phyloP scores from a whole-genome alignment of 1,139 yeast genomes.

The Yamadazyma trypodendri region DNA sequence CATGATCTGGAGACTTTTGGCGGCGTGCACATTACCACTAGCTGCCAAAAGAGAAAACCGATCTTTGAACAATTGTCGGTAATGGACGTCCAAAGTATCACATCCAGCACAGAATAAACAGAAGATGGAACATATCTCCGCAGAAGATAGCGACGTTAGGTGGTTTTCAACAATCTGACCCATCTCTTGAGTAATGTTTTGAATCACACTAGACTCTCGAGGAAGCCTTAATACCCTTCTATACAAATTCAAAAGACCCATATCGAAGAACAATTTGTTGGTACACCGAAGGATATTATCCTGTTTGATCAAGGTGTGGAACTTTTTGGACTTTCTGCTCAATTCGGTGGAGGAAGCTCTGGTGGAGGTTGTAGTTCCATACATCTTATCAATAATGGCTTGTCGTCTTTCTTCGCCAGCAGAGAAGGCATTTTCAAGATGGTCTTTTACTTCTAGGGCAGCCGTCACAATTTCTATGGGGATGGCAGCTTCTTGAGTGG shows the following conservation, averaged over 20 bases:
- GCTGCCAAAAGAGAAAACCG: conserved; percentile 39
- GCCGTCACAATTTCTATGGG: conserved; percentile 37
- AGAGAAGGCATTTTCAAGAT: conserved; percentile 29
- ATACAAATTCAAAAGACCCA: conserved; percentile 58
- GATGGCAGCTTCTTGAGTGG: conserved; percentile 12
- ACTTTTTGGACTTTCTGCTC: conserved; percentile 8
- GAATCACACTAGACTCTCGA: conserved; percentile 43
- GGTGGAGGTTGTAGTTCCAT: conserved; percentile 2
- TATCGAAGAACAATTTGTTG: conserved; percentile 52
- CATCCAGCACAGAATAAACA: conserved; percentile 61
- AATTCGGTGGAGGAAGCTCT: conserved; percentile 1
- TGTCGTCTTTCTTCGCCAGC: conserved; percentile 36
- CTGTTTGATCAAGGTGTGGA: conserved; percentile 24
- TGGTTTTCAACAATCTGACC: conserved; percentile 30
- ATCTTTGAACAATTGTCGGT: conserved; percentile 33
- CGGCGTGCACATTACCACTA: conserved; percentile 52
- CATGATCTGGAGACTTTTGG: conserved; percentile 49
- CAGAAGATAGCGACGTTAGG: conserved; percentile 48
- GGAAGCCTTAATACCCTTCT: conserved; percentile 54
- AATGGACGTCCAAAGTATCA: conserved; percentile 42
- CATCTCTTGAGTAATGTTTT: conserved; percentile 46
- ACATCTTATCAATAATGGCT: conserved; percentile 28
- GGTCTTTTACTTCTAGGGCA: conserved; percentile 49
- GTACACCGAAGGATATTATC: conserved; percentile 49
- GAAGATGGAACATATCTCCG: conserved; percentile 55